Evolutionary conservation across 495 filamentous ascomycete genomes (phyloP), one percentile per base, ranked within the genome.

Genomic region (Lasiosphaeria ovina): DNA sequence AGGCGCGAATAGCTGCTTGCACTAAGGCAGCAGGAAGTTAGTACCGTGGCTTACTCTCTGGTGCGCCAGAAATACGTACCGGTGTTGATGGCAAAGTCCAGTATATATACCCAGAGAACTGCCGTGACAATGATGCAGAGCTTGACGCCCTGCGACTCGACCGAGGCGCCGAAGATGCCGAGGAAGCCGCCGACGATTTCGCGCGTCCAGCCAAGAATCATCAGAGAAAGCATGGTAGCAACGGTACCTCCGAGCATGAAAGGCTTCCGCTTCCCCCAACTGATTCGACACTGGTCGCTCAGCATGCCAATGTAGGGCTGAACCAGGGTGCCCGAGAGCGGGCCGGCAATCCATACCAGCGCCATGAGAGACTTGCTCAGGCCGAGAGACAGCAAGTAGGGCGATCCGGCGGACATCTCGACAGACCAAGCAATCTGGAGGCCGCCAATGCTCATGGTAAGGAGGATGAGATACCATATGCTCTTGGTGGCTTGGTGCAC

Each of bases 391-490:
- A 85, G 68, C 32, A 85, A 70, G 60, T 82, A 85, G 35, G 82
- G 82, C 45, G 92, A 93, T 63, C 90, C 91, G 76, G 93, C 89
- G 53, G 90, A 93, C 55, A 93, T 75, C 70, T 96, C 92, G 45
- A 94, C 91, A 7, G 91, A 89, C 93, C 93, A 97, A n/a, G 91
- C 91, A 68, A 97, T 86, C 72, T 96, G 92, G 60, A 97, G 78
- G 33, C 90, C 92, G 47, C 90, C 89, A 61, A 94, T 88, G 66
- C 88, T 85, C 48, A 96, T 74, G 3, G 92, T 96, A 70, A 96
- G 74, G 61, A 96, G 75, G 61, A 96, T 82, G 63, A 97, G 78
- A 70, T 94, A 95, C 84, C 84, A 90, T 14, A 83, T 77, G 71
- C 87, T 90, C 79, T 93, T 95, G 4, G 87, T 87, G 56, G 82